Evolutionary conservation across 1,284 basidiomycete species (phyloP).

Genomic region (Heterobasidion occidentale): DNA sequence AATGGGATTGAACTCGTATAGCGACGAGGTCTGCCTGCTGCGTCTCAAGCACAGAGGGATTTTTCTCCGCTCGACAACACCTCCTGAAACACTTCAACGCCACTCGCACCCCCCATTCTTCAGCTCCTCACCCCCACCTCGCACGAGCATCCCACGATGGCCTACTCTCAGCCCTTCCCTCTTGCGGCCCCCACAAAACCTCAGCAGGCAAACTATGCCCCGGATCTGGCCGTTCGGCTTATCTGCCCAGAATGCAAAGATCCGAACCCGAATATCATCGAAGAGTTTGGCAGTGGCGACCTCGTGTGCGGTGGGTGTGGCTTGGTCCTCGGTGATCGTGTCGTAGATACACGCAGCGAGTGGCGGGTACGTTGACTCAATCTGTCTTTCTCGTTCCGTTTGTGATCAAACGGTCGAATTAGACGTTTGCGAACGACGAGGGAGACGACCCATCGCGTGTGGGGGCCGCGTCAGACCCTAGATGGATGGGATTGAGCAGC

Average conservation of each 20-base stretch:
- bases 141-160: constrained; percentile 24
- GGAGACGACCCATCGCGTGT: constrained; percentile 99
- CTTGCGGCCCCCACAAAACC: constrained; percentile 43
- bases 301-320: constrained; percentile 97
- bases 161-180: constrained; percentile 63
- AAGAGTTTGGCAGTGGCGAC: constrained; percentile 97
- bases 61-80: not conserved
- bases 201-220: constrained; percentile 55
- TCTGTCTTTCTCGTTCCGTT: constrained; percentile 12
- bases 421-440: constrained; percentile 99
- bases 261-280: constrained; percentile 89
- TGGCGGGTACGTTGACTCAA: constrained; percentile 72
- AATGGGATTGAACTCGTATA: not conserved
- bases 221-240: constrained; percentile 83
- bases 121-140: not conserved
- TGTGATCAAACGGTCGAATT: constrained; percentile 16
- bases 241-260: constrained; percentile 94
- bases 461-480: constrained; percentile 93
- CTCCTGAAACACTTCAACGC: not conserved
- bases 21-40: not conserved
- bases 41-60: not conserved
- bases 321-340: constrained; percentile 89
- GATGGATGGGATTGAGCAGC: constrained; percentile 88
- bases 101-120: not conserved
- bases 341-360: constrained; percentile 98